Evolutionary conservation across 305 asterid genomes (phyloP).

Genomic region (Solanum chacoense): DNA sequence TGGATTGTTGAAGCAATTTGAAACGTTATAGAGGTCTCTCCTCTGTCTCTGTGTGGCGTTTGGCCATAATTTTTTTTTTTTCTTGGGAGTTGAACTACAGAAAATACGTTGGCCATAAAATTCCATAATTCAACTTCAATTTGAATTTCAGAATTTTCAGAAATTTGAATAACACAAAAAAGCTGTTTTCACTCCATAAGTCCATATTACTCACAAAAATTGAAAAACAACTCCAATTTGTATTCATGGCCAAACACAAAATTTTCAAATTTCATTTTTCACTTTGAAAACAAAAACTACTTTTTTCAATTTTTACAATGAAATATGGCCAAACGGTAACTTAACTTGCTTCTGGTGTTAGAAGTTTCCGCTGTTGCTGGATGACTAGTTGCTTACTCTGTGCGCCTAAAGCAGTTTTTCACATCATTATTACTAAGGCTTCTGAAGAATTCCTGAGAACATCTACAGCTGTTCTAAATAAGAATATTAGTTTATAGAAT

Average conservation of each 20-base stretch:
- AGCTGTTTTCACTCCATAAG: background rate
- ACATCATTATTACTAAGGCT: background rate
- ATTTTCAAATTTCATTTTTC: background rate
- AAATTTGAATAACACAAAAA: background rate
- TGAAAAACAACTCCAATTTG: background rate
- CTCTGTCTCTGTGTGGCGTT: background rate
- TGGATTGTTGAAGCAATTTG: background rate
- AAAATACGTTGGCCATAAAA: background rate
- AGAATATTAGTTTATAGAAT: background rate
- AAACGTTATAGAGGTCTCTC: background rate
- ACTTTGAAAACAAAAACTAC: background rate
- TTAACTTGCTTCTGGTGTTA: background rate
- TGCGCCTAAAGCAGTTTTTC: background rate
- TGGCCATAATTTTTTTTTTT: background rate
- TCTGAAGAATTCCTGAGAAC: background rate
- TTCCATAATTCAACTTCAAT: background rate
- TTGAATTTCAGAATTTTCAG: background rate
- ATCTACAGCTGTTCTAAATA: background rate
- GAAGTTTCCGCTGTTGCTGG: background rate
- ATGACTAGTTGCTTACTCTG: background rate
- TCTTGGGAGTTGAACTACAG: background rate
- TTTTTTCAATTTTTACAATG: background rate
- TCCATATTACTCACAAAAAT: background rate
- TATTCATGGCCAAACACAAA: background rate
- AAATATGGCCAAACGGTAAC: background rate